These are phyloP conservation scores for Endocalyx cinctus DNA, from an alignment of 2,329 filamentous ascomycete species.

Conservation along the genomic window DNA sequence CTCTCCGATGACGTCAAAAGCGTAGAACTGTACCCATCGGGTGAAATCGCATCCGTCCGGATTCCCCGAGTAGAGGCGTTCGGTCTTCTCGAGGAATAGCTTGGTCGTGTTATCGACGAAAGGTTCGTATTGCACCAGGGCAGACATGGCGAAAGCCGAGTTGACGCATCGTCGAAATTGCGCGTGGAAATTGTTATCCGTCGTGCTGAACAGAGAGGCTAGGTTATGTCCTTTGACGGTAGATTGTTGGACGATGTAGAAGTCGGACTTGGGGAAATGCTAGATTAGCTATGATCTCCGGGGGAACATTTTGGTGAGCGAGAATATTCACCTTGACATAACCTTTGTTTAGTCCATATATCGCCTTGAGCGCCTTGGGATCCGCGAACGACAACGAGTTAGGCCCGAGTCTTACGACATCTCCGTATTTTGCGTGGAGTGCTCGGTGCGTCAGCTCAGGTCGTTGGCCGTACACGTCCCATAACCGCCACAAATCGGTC, in stretches of 20 bases:
- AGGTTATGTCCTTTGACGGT: slow-evolving; percentile 64
- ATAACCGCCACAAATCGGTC: slow-evolving; percentile 72
- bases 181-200: slow-evolving; percentile 70
- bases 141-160: slow-evolving; percentile 71
- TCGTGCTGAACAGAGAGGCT: slow-evolving; percentile 71
- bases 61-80: slow-evolving; percentile 46
- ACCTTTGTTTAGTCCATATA: slow-evolving; percentile 80
- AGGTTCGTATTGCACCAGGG: slow-evolving; percentile 73
- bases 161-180: slow-evolving; percentile 72
- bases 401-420: slow-evolving; percentile 70
- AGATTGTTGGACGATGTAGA: slow-evolving; percentile 75
- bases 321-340: slow-evolving; percentile 60
- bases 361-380: slow-evolving; percentile 66
- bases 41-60: slow-evolving; percentile 56
- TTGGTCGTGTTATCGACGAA: slow-evolving; percentile 72
- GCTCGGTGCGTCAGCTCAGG: slow-evolving; percentile 64
- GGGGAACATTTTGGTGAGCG: background rate
- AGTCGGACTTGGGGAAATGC: slow-evolving; percentile 57
- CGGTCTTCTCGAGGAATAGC: slow-evolving; percentile 62
- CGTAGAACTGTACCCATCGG: slow-evolving; percentile 73
- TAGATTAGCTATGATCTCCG: slow-evolving; percentile 4
- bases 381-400: slow-evolving; percentile 70
- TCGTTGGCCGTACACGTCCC: slow-evolving; percentile 59
- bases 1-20: slow-evolving; percentile 76
- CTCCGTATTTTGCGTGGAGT: slow-evolving; percentile 67